Evolutionary conservation across 768 basidiomycete genomes (phyloP), one percentile per base, ranked within the genome.

Genomic region (Daedaleopsis nitida): DNA sequence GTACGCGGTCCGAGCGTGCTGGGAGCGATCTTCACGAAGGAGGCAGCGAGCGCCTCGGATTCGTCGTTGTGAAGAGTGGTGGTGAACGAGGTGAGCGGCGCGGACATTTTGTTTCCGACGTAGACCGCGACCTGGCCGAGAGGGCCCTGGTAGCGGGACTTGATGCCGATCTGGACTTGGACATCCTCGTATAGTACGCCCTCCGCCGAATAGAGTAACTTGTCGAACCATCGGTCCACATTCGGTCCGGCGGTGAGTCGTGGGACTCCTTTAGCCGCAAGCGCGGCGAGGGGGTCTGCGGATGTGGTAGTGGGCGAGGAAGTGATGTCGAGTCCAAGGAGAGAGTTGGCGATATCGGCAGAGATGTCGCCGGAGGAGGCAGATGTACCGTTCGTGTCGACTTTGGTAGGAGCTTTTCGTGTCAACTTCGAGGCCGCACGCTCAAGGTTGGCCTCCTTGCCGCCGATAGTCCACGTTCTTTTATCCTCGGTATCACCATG

Each of bases 151-250:
- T 92, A 99, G 69, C 95, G 90, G 34, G 95, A 94, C 78, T 98
- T 99, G 78, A 98, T 75, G 37, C 97, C 97, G 55, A 99, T 86
- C 72, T 98, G 96, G 47, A 99, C 85, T 74, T 96, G 93, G 10
- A 92, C 85, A 67, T 98, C 96, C 74, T 99, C 97, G 74, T 92
- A 98, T 13, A 99, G 81, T 37, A 98, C 86, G 48, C 97, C 97
- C 63, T 98, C 97, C 16, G 82, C 72, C 32, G 76, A 80, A 74
- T 87, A 94, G 1, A 83, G 87, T 34, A 98, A 81, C 66, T 92
- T 91, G 64, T 91, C 88, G 70, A 89, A 91, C 94, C 93, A 96
- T 65, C 87, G 89, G 62, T 96, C 92, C 44, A 96, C 81, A 68
- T 87, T 85, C n/a, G 88, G 81, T 16, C 85, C 86, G 19, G 77